phyloP scores from a whole-genome alignment of 2,329 filamentous ascomycete species.

The Beauveria medogensis region DNA sequence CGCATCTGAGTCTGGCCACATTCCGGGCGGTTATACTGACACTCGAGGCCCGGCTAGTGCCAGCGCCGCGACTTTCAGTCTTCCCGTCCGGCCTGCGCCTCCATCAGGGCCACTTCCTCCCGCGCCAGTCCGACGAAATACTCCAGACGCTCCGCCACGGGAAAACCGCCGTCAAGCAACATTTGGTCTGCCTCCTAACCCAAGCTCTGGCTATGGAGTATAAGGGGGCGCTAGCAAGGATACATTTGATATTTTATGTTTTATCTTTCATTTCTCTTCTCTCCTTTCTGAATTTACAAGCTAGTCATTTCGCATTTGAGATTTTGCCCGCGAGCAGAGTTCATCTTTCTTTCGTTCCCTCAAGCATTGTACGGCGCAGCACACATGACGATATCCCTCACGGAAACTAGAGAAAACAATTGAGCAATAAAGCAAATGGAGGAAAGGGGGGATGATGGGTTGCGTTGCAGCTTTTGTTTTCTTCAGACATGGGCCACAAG shows the following conservation, averaged over 20 bases:
- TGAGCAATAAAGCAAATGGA: neutral
- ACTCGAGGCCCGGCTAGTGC: slow-evolving; percentile 33
- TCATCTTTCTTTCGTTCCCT: neutral
- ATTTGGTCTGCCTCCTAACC: slow-evolving; percentile 41
- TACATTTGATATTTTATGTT: neutral
- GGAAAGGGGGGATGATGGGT: neutral
- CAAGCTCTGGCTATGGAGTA: slow-evolving; percentile 24
- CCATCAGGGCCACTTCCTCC: slow-evolving; percentile 48
- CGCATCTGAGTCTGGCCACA: slow-evolving; percentile 44
- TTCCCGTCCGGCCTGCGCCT: slow-evolving; percentile 58
- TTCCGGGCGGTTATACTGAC: slow-evolving; percentile 32
- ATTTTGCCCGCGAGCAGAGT: slow-evolving; percentile 5
- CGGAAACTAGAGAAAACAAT: neutral
- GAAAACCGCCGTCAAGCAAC: slow-evolving; percentile 46
- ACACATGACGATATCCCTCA: slow-evolving; percentile 10
- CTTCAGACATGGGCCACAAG: slow-evolving; percentile 7
- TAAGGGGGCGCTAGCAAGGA: neutral
- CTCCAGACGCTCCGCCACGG: slow-evolving; percentile 43
- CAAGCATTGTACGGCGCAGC: slow-evolving; percentile 12
- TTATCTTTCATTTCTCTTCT: neutral
- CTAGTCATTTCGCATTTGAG: neutral
- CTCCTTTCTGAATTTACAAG: neutral
- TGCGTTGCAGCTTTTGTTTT: neutral
- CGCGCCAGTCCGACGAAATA: slow-evolving; percentile 50
- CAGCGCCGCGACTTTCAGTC: slow-evolving; percentile 45